These are phyloP conservation scores for Aspergillus spinulosporus DNA, from an alignment of 2,329 filamentous ascomycete species.

Conservation along the genomic window DNA sequence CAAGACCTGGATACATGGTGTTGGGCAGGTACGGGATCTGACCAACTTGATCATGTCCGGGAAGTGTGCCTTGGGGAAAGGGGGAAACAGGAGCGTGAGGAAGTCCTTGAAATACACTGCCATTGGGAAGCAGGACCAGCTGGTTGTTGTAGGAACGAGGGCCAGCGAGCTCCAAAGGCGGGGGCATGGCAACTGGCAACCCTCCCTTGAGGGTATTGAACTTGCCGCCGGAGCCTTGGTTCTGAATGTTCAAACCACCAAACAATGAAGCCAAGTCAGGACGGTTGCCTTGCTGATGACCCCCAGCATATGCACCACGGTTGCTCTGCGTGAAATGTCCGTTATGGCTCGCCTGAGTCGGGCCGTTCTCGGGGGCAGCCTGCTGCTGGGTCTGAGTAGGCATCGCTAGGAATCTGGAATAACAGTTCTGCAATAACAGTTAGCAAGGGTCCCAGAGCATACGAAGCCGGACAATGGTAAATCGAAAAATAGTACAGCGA, in stretches of 20 bases:
- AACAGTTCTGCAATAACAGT: slow-evolving; percentile 3
- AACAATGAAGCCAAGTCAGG: slow-evolving; percentile 27
- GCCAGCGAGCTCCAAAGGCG: slow-evolving; percentile 29
- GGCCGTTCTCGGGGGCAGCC: slow-evolving; percentile 27
- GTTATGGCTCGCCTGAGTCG: slow-evolving; percentile 25
- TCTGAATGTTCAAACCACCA: slow-evolving; percentile 31
- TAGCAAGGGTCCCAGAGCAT: background rate
- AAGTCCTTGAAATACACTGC: slow-evolving; percentile 34
- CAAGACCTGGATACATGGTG: slow-evolving; percentile 40
- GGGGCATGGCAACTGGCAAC: slow-evolving; percentile 27
- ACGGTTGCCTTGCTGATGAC: slow-evolving; percentile 26
- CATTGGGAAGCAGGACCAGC: slow-evolving; percentile 36
- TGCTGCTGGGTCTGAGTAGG: slow-evolving; percentile 28
- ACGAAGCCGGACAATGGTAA: background rate
- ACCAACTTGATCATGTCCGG: slow-evolving; percentile 35
- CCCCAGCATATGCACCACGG: slow-evolving; percentile 26
- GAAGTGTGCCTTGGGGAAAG: slow-evolving; percentile 31
- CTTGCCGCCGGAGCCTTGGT: slow-evolving; percentile 30
- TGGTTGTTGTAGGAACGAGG: slow-evolving; percentile 33
- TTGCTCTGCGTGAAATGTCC: slow-evolving; percentile 30
- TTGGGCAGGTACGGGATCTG: slow-evolving; percentile 40
- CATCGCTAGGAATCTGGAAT: slow-evolving; percentile 15
- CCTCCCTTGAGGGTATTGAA: slow-evolving; percentile 30
- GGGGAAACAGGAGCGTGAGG: slow-evolving; percentile 26
- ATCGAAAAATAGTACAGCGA: background rate